A percentile compares a stretch with the other conserved stretches of the same genome.
Conservation (phyloP, 148 eudicot species). For the Chenopodium formosanum region DNA sequence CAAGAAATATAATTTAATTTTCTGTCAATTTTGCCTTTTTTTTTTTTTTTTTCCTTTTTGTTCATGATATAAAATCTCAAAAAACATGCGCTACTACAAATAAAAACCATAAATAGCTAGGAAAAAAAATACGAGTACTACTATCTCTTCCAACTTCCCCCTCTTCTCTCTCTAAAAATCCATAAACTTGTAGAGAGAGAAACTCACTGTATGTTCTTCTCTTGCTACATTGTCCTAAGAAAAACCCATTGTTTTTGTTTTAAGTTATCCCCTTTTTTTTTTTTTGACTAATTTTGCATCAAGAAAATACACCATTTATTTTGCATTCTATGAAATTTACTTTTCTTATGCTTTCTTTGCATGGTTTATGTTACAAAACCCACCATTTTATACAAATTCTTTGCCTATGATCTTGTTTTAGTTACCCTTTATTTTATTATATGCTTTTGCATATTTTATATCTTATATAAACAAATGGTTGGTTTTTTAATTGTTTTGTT, state of each 20-base stretch:
- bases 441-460: conserved; percentile 10
- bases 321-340: not conserved
- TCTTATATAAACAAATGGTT: conserved; percentile 23
- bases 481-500: conserved; percentile 11
- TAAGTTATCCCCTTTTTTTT: not conserved
- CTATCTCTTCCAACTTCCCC: not conserved
- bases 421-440: not conserved
- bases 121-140: not conserved
- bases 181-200: conserved; percentile 13
- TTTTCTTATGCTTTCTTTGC: conserved; percentile 24
- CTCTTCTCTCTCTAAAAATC: not conserved
- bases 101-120: not conserved
- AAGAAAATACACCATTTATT: not conserved
- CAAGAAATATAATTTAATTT: too few relatives aligned
- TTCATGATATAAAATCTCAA: not conserved
- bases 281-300: not conserved
- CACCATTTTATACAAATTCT: conserved; percentile 26
- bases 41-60: too few relatives aligned
- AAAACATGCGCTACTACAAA: not conserved
- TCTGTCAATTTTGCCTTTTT: not conserved
- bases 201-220: conserved; percentile 5
- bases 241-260: conserved; percentile 15
- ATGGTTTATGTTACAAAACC: conserved; percentile 33
- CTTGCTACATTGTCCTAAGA: conserved; percentile 30
- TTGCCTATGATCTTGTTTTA: conserved; percentile 25